Base-by-base conservation (phyloP, 441 rosid species). In the Melastoma candidum region DNA sequence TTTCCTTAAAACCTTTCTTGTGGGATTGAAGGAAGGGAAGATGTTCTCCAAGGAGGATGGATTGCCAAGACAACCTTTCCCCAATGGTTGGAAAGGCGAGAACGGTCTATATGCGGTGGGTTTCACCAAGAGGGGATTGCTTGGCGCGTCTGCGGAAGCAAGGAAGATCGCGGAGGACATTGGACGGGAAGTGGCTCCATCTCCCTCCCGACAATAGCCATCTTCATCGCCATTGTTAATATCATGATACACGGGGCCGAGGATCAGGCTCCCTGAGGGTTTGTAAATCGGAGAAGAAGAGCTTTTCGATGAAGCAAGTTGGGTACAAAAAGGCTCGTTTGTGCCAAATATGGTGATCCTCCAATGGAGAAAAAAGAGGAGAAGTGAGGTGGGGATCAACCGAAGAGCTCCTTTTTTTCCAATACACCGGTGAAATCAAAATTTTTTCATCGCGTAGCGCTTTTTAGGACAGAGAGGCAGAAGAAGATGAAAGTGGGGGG, bases 61-160 rank as follows among this genome's bases (percentile, higher is more conserved):
- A 12, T 71, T 73, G 29, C 87, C 90, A 17, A 39, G 68, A 56
- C 68, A 60, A 66, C 69, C 79, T 48, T 83, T 78, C 47, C 90
- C 90, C 10, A 72, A 73, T 11, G 87, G 90, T 47, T 80, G 90
- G 90, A 83, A 78, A 80, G 85, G 90, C 9, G 81, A 77, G 41
- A 25, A 66, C 56, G 90, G 87, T 17, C 65, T 80, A 56, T 83
- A 83, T 11, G 83, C 87, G 3, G 84, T 78, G 8, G 90, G 90
- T 59, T 83, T 83, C 77, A 78, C 83, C 6, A 77, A 68, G 60
- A 77, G 80, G 5, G 90, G 90, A 2, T 43, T 83, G 1, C 63
- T 74, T 0, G 90, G 90, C 32, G 74, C 75, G 6, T 77, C 90
- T 13, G 71, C 76, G 80, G 90, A 83, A 49, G 87, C 90, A 14